Conservation (phyloP, 345 rosid species). For the Nephelium lappaceum region DNA sequence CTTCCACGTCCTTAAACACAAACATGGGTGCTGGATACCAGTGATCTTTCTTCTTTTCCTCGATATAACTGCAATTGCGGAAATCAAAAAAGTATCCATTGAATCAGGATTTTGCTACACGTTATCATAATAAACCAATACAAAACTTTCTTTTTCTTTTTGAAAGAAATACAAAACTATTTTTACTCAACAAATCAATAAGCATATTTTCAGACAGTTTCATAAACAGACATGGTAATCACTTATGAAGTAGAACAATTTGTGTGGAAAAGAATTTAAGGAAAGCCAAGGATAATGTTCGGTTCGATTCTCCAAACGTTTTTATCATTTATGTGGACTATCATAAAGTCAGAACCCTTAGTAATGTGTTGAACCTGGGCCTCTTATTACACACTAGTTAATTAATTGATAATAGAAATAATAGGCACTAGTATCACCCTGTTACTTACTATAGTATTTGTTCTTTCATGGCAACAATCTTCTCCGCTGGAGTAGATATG, state of each 20-base stretch:
- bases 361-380: too few relatives aligned
- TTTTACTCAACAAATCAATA: not conserved
- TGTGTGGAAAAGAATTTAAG: not conserved
- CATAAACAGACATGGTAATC: not conserved
- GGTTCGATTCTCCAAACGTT: too few relatives aligned
- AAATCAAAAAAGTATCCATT: slow-evolving; percentile 9
- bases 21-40: slow-evolving; percentile 70
- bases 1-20: slow-evolving; percentile 60
- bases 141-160: too few relatives aligned
- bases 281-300: not conserved
- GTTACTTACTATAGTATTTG: slow-evolving; percentile 32
- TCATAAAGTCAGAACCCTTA: too few relatives aligned
- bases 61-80: slow-evolving; percentile 49
- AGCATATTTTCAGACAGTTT: not conserved
- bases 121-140: not conserved
- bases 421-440: not conserved
- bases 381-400: too few relatives aligned
- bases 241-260: not conserved
- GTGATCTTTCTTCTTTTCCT: slow-evolving; percentile 67
- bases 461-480: slow-evolving; percentile 62
- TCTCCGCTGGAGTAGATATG: slow-evolving; percentile 71
- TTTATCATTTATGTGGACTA: too few relatives aligned
- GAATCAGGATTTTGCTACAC: not conserved
- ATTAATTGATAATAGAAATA: not conserved
- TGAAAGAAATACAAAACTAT: not conserved